phyloP scores from a whole-genome alignment of 2,329 filamentous ascomycete genomes.

The Cryphonectria parasitica region DNA sequence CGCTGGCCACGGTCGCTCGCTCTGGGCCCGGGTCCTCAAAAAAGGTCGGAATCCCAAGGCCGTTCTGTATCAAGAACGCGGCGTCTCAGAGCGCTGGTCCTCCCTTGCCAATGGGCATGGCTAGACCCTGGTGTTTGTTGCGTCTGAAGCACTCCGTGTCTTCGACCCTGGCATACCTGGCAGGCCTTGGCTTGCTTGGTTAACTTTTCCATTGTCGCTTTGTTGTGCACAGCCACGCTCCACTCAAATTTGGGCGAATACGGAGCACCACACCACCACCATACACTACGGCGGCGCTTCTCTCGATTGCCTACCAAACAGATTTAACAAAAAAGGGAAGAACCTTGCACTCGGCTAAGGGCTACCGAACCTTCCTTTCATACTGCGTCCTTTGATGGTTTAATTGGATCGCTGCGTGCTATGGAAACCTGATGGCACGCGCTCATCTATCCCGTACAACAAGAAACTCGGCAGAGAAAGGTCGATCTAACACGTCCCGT shows the following conservation, averaged over 20 bases:
- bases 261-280: neutral
- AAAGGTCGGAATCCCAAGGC: slow-evolving; percentile 1
- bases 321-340: neutral
- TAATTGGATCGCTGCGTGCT: neutral
- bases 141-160: slow-evolving; percentile 12
- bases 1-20: neutral
- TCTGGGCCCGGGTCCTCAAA: neutral
- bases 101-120: slow-evolving; percentile 20
- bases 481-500: slow-evolving; percentile 2
- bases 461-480: neutral
- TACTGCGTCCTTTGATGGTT: neutral
- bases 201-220: slow-evolving; percentile 18
- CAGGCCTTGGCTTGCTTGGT: slow-evolving; percentile 18
- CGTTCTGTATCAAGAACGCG: neutral
- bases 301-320: neutral
- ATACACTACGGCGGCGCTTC: neutral
- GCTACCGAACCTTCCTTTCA: neutral
- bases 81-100: slow-evolving; percentile 18
- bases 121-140: slow-evolving; percentile 11
- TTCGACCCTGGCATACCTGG: slow-evolving; percentile 9
- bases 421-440: neutral
- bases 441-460: slow-evolving; percentile 15
- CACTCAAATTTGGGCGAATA: slow-evolving; percentile 20
- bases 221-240: slow-evolving; percentile 29
- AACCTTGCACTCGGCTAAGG: neutral